phyloP scores from a whole-genome alignment of 441 rosid species.

The Pelargonium citronellum region DNA sequence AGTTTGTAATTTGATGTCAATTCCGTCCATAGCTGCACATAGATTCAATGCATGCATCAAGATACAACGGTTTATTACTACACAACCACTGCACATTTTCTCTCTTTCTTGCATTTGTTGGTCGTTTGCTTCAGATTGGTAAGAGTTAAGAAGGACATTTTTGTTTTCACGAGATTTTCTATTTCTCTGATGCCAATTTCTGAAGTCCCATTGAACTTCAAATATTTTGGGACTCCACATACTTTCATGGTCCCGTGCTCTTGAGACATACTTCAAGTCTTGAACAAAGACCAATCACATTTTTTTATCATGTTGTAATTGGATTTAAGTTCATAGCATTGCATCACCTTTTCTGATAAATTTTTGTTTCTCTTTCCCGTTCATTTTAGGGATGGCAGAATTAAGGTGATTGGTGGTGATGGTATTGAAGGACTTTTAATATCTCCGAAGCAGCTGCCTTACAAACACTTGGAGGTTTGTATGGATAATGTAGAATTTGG shows the following conservation, averaged over 20 bases:
- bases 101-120: no score
- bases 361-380: slow-evolving; percentile 8
- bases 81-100: no score
- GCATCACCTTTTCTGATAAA: not conserved
- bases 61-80: no score
- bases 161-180: not conserved
- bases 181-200: not conserved
- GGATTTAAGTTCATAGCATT: slow-evolving; percentile 28
- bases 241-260: no score
- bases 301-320: slow-evolving; percentile 38
- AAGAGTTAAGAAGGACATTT: not conserved
- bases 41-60: no score
- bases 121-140: not conserved
- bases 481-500: not conserved
- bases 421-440: slow-evolving; percentile 56
- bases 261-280: no score
- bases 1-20: not conserved
- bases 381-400: slow-evolving; percentile 54
- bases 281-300: not conserved
- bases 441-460: slow-evolving; percentile 49
- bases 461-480: slow-evolving; percentile 59
- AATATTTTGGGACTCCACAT: not conserved
- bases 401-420: slow-evolving; percentile 61
- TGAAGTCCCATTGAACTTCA: not conserved
- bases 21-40: no score